Conservation (phyloP, 352 stramenopile genomes). For the Globisporangium cystogenes region DNA sequence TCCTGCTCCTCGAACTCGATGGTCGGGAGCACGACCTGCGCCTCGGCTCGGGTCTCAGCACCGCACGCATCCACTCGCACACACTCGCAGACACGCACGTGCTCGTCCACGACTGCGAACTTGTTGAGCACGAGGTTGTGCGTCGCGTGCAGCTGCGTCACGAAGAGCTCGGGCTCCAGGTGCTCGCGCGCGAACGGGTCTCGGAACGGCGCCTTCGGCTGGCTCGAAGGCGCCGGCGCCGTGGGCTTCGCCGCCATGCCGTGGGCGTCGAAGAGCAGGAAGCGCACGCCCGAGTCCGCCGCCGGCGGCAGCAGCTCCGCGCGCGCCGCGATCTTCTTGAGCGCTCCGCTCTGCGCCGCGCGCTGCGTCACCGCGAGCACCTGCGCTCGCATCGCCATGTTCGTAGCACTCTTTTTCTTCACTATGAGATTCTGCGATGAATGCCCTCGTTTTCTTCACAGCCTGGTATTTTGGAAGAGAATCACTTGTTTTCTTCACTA, state of each 20-base stretch:
- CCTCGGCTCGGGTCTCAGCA: too few relatives aligned
- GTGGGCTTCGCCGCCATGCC: too few relatives aligned
- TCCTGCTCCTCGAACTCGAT: conserved; percentile 70
- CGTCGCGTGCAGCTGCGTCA: conserved; percentile 51
- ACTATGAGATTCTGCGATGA: too few relatives aligned
- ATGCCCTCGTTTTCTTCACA: too few relatives aligned
- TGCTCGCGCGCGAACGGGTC: conserved; percentile 74
- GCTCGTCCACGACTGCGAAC: conserved; percentile 73
- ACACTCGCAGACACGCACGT: too few relatives aligned
- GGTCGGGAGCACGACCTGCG: conserved; percentile 61
- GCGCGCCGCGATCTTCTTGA: conserved; percentile 54
- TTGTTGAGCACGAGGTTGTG: conserved; percentile 85
- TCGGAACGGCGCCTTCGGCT: conserved; percentile 27
- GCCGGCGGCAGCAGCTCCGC: conserved; percentile 43
- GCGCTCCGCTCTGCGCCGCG: conserved; percentile 45
- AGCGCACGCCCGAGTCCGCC: conserved; percentile 26
- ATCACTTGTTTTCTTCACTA: too few relatives aligned
- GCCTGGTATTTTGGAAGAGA: too few relatives aligned
- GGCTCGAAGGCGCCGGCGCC: conserved; percentile 7
- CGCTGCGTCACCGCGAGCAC: conserved; percentile 55
- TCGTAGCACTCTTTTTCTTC: too few relatives aligned
- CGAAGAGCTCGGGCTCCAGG: conserved; percentile 63
- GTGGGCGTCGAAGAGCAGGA: conserved; percentile 53
- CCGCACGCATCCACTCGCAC: too few relatives aligned
- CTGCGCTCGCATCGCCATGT: too few relatives aligned